Base-by-base conservation (phyloP, 1,284 basidiomycete species). In the Ustilago crameri region DNA sequence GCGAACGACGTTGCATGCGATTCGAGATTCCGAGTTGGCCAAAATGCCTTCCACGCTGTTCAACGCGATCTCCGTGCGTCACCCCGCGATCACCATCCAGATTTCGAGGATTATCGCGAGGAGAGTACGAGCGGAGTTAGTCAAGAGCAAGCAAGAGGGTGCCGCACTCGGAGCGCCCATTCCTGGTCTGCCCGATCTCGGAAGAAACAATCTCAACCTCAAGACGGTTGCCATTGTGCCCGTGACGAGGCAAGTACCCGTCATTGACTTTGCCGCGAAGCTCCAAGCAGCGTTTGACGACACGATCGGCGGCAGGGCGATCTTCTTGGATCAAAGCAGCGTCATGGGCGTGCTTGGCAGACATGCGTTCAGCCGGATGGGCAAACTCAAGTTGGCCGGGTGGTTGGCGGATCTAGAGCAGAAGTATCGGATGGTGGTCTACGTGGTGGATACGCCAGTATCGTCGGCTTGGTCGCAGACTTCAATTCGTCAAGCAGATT, bases 1-100 rank as follows among this genome's bases (percentile, higher is more conserved):
- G 64, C 88, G 90, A 50, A 94, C 91, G 54, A 98, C 95, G 1
- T 89, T 98, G 10, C 95, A 98, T 84, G 95, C 95, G 4, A 98
- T 99, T 71, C 92, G 95, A 76, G 95, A 99, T 82, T 94, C 93
- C 0, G 96, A 99, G 83, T 87, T 99, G n/a, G 96, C 95, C 43
- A 87, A 94, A 45, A 97, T 99, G 91, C 96, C 95, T 0, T 91
- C 93, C 80, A 97, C 95, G 0, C 86, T 99, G 15, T 99, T 98
- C 86, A 98, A 98, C 83, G 95, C 95, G 0, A 95, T 86, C 52
- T 84, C 84, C 54, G 68, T 79, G 52, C 92, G 93, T 55, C 96
- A 98, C 84, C 95, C 96, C 7, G 90, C 92, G 64, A 95, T 95
- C 7, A 98, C 96, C 26, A 91, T 96, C 34, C 93, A 97, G 88